Conservation (phyloP, 164 flowering plant genomes). For the Akebia trifoliata region DNA sequence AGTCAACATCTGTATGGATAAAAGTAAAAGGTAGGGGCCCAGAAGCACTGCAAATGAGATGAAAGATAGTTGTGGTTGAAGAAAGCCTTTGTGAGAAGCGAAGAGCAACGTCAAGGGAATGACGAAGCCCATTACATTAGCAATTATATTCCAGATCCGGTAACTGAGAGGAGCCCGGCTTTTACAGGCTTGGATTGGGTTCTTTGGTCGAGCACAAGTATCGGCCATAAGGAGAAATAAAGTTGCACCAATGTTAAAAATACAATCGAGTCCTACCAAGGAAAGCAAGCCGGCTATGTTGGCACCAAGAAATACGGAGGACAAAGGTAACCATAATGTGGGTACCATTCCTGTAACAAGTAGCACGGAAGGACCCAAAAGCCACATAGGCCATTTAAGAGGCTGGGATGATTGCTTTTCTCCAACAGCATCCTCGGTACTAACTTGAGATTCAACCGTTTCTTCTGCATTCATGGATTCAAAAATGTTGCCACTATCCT, state of each 20-base stretch:
- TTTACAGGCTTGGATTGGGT: constrained; percentile 20
- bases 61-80: constrained; percentile 56
- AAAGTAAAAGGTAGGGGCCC: constrained; percentile 79
- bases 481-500: constrained; percentile 41
- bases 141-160: constrained; percentile 70
- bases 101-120: constrained; percentile 46
- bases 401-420: constrained; percentile 29
- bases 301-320: constrained; percentile 80
- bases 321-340: constrained; percentile 78
- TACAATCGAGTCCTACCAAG: constrained; percentile 79
- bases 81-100: constrained; percentile 49
- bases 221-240: constrained; percentile 93
- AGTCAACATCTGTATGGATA: constrained; percentile 70
- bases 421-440: constrained; percentile 6
- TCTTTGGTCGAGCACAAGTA: constrained; percentile 58
- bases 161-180: constrained; percentile 64
- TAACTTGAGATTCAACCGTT: constrained; percentile 21
- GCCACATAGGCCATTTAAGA: constrained; percentile 84
- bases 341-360: constrained; percentile 81
- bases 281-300: constrained; percentile 82
- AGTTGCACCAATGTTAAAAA: constrained; percentile 80
- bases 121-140: constrained; percentile 50
- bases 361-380: constrained; percentile 74
- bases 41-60: constrained; percentile 57
- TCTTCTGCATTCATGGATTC: constrained; percentile 42